Conservation (phyloP, 2,329 filamentous ascomycete genomes). For the Hypoxylon sp. region DNA sequence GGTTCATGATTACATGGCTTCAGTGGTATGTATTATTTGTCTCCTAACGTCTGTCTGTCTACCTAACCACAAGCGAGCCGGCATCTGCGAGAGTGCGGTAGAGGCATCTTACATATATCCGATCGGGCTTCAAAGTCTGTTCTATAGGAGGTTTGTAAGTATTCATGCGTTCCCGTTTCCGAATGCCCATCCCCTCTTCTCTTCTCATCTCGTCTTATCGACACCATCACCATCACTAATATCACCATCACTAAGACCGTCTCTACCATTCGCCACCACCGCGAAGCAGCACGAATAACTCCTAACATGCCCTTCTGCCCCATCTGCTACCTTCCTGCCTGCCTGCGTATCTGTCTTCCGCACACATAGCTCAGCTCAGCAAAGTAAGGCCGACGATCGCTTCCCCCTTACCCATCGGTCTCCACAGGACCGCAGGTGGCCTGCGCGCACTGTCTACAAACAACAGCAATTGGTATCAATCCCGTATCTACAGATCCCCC, state of each 20-base stretch:
- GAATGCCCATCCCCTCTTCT: neutral
- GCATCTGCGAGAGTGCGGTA: constrained; percentile 16
- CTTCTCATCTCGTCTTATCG: neutral
- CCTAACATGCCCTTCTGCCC: constrained; percentile 10
- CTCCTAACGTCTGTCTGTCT: constrained; percentile 22
- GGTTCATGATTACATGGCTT: constrained; percentile 13
- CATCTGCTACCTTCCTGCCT: neutral
- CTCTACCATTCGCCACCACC: constrained; percentile 4
- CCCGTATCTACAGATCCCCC: constrained; percentile 41
- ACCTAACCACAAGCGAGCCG: constrained; percentile 20
- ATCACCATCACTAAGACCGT: neutral
- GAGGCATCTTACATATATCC: constrained; percentile 8
- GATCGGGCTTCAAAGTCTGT: constrained; percentile 11
- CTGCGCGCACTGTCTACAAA: constrained; percentile 42
- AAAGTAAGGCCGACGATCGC: constrained; percentile 11
- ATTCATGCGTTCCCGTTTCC: constrained; percentile 8
- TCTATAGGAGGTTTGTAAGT: neutral
- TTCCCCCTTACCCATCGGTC: neutral
- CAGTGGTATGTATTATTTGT: constrained; percentile 31
- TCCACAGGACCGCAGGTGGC: constrained; percentile 25
- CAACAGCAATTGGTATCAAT: constrained; percentile 47
- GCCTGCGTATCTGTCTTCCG: constrained; percentile 7
- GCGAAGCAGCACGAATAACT: constrained; percentile 21
- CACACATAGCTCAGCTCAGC: constrained; percentile 15
- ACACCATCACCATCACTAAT: constrained; percentile 1